Base-by-base conservation (phyloP, 306 rosid species). In the Pyrus communis region DNA sequence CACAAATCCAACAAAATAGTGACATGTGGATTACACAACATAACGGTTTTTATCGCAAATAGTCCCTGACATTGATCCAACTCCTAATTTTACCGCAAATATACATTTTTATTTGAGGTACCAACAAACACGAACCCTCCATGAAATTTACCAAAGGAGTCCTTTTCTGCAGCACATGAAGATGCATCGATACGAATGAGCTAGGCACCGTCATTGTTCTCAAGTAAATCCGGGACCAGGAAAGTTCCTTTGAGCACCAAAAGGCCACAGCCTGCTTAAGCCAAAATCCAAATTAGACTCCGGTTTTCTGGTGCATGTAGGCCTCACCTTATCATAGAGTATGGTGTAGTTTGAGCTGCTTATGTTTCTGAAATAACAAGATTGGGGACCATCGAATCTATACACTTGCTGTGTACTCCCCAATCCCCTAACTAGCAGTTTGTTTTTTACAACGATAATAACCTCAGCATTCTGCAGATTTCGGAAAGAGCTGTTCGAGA, bases 341-440 rank as follows among this genome's bases (percentile, higher is more conserved):
- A 92, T 86, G 23, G 94, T 88, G 79, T 83, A 92, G 82, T 95
- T 87, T 64, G 91, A 88, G 86, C 96, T 85, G 75, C 96, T 92
- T 25, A 92, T 78, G 81, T 87, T 87, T 85, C 97, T 86, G 5
- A 72, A 87, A 79, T 92, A 95, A 73, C 97, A 95, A 17, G 62
- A 65, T 28, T 69, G 73, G 61, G 65, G 71, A 46, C 89, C 88
- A 51, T 55, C 74, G 51, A 83, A 92, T 69, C 70, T 74, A 79
- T 88, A 92, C 77, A 82, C 87, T 88, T 95, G 91, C 60, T 88
- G 87, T 22, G 97, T 95, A 75, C 85, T 79, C 19, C 96, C 97
- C 57, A 75, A 5, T 70, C 96, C 97, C 18, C 80, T 79, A 52
- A 78, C 52, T 27, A 93, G 88, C 87, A 83, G 57, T 70, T 87